A percentile compares a stretch with the other conserved stretches of the same genome.
These are phyloP conservation scores for Colletotrichum trifolii DNA, from an alignment of 2,329 filamentous ascomycete species.

Conservation along the genomic window DNA sequence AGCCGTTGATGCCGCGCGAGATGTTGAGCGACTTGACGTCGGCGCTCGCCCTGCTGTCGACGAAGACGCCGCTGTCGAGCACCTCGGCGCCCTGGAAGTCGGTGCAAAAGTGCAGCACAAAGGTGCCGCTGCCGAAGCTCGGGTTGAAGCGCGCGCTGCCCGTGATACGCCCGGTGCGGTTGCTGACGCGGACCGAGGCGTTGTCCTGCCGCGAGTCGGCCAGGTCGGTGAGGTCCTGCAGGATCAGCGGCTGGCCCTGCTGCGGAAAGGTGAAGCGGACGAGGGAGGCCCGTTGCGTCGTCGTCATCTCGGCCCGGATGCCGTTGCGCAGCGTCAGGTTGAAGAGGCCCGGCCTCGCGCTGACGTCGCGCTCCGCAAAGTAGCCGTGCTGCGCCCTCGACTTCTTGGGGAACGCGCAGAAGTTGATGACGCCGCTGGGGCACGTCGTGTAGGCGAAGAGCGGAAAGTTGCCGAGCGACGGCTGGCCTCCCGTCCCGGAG, in stretches of 20 bases:
- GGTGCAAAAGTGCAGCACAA: conserved; percentile 72
- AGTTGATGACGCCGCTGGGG: conserved; percentile 68
- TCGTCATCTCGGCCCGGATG: conserved; percentile 74
- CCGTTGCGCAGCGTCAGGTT: conserved; percentile 67
- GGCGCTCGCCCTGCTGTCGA: conserved; percentile 64
- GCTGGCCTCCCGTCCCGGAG: conserved; percentile 65
- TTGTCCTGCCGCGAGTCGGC: conserved; percentile 69
- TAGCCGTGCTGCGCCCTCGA: conserved; percentile 50
- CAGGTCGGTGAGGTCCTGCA: conserved; percentile 74
- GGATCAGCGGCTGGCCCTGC: conserved; percentile 64
- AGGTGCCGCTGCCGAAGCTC: conserved; percentile 73
- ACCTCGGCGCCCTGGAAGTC: conserved; percentile 71
- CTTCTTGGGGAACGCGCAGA: conserved; percentile 68
- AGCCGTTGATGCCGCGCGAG: conserved; percentile 61
- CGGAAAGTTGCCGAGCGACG: conserved; percentile 79
- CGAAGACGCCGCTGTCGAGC: conserved; percentile 70
- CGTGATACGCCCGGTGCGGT: conserved; percentile 67
- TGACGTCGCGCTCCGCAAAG: conserved; percentile 62
- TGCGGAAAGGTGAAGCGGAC: conserved; percentile 73
- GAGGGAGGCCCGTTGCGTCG: conserved; percentile 71
- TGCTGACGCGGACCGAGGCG: conserved; percentile 65
- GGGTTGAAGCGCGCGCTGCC: conserved; percentile 72
- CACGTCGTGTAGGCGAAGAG: conserved; percentile 75
- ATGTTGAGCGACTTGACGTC: conserved; percentile 60
- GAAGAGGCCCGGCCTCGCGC: conserved; percentile 74